phyloP scores from a whole-genome alignment of 1,139 yeast species.

The Petasospora fabianii region DNA sequence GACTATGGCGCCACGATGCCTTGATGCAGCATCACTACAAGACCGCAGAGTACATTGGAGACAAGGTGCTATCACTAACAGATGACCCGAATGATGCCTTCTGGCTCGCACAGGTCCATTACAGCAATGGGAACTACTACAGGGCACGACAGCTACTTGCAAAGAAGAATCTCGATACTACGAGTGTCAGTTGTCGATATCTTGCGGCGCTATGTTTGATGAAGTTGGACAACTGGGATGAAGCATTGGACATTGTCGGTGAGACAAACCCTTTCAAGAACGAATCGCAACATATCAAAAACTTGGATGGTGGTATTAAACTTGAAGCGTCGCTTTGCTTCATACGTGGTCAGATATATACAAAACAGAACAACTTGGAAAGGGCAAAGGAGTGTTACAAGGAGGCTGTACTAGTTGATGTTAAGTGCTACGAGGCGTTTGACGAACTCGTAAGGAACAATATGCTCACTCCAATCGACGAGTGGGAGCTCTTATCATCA shows the following conservation, averaged over 20 bases:
- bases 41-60: constrained; percentile 91
- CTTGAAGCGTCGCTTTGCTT: constrained; percentile 86
- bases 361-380: constrained; percentile 81
- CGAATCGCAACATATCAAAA: constrained; percentile 37
- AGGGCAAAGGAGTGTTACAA: constrained; percentile 83
- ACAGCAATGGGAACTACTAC: constrained; percentile 63
- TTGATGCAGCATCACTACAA: constrained; percentile 86
- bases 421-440: constrained; percentile 91
- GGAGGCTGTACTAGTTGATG: constrained; percentile 85
- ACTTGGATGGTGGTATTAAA: constrained; percentile 73
- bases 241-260: constrained; percentile 83
- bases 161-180: constrained; percentile 36
- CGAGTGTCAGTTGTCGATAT: constrained; percentile 72
- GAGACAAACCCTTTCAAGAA: constrained; percentile 69
- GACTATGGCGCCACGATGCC: constrained; percentile 95
- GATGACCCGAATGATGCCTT: constrained; percentile 91
- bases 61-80: constrained; percentile 71
- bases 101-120: constrained; percentile 92
- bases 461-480: constrained; percentile 79
- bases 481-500: constrained; percentile 72
- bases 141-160: constrained; percentile 68
- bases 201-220: constrained; percentile 74
- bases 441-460: constrained; percentile 72
- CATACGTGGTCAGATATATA: constrained; percentile 77
- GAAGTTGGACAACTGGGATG: constrained; percentile 79